Conservation (phyloP, 257 asterid species). For the Haberlea rhodopensis region DNA sequence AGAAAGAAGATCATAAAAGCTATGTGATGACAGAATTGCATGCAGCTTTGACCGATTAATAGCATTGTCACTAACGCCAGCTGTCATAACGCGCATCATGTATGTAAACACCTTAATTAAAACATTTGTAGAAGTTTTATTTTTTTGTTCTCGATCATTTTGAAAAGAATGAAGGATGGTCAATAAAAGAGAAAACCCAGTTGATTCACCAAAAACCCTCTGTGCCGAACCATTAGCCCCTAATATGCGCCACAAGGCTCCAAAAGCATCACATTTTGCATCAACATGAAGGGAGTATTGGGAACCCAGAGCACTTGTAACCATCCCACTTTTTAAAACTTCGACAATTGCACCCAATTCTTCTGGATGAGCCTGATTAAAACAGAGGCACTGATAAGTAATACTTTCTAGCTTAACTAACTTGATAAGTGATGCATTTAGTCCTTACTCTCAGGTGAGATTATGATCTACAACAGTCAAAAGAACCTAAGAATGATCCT, state of each 20-base stretch:
- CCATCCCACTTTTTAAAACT: conserved; percentile 92
- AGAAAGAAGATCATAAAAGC: conserved; percentile 81
- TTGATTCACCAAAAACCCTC: conserved; percentile 97
- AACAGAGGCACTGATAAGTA: conserved; percentile 19
- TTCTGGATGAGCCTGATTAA: conserved; percentile 78
- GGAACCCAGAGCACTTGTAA: conserved; percentile 76
- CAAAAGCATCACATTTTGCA: conserved; percentile 91
- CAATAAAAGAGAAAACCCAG: conserved; percentile 90
- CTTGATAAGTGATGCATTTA: conserved; percentile 14
- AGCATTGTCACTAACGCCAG: conserved; percentile 78
- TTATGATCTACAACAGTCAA: background rate
- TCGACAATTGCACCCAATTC: conserved; percentile 89
- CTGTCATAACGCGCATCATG: conserved; percentile 81
- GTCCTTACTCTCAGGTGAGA: conserved; percentile 19
- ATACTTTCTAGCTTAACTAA: conserved; percentile 9
- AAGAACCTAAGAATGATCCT: background rate
- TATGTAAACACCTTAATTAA: conserved; percentile 70
- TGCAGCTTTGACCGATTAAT: conserved; percentile 81
- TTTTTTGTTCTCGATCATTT: conserved; percentile 52
- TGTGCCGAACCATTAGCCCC: conserved; percentile 81
- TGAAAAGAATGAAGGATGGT: conserved; percentile 88
- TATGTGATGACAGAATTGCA: conserved; percentile 61
- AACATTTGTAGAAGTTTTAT: conserved; percentile 37
- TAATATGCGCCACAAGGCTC: conserved; percentile 88
- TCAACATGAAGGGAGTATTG: conserved; percentile 74